A percentile compares a stretch with the other conserved stretches of the same genome.
Evolutionary conservation across 139 green algal genomes (phyloP).

Genomic region (Microglena sp.): DNA sequence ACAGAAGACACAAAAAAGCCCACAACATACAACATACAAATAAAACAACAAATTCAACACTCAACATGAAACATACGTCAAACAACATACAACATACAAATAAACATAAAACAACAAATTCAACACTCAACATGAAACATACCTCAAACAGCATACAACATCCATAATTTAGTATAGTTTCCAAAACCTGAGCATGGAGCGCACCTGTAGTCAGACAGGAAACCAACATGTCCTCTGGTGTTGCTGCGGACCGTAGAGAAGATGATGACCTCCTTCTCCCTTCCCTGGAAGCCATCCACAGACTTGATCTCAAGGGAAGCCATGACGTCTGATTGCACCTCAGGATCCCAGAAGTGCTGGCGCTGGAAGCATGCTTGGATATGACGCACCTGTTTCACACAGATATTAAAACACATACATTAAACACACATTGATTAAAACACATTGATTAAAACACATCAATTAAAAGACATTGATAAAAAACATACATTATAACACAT

Average conservation of each 20-base stretch:
- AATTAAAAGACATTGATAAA: too few species aligned
- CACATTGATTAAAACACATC: too few species aligned
- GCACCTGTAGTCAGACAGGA: slow-evolving; percentile 58
- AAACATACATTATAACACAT: too few species aligned
- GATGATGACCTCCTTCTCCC: slow-evolving; percentile 85
- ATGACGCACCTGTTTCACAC: too few species aligned
- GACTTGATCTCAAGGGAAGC: slow-evolving; percentile 36
- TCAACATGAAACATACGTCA: not conserved
- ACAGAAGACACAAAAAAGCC: not conserved
- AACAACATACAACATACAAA: not conserved
- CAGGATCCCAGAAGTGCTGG: too few species aligned
- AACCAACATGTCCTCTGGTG: slow-evolving; percentile 51
- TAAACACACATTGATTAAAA: too few species aligned
- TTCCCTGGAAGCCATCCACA: slow-evolving; percentile 76
- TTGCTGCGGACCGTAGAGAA: slow-evolving; percentile 83
- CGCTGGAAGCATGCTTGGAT: too few species aligned
- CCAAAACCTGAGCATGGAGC: not conserved
- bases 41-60: not conserved
- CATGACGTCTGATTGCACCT: not conserved
- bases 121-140: not conserved
- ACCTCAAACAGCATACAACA: not conserved
- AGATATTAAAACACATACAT: too few species aligned
- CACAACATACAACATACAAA: not conserved
- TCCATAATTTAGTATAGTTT: not conserved
- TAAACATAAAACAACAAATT: slow-evolving; percentile 1